phyloP scores from a whole-genome alignment of 2,329 filamentous ascomycete species.

The Emergomyces orientalis region DNA sequence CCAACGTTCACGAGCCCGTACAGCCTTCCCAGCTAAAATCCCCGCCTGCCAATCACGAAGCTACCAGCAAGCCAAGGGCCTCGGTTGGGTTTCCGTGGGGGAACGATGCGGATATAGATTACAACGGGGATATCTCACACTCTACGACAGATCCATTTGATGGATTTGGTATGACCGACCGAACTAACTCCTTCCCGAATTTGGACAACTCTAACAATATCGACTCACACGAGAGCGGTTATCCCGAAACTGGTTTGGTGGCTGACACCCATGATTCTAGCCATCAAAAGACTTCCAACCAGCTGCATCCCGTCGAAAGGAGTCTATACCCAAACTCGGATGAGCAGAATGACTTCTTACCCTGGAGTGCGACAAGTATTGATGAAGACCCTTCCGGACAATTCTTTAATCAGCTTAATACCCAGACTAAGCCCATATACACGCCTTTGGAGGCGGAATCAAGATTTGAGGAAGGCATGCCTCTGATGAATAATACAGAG shows the following conservation, averaged over 20 bases:
- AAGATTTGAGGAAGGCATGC: constrained; percentile 61
- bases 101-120: not conserved
- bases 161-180: constrained; percentile 11
- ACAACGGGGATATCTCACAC: not conserved
- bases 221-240: not conserved
- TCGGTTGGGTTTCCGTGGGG: not conserved
- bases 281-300: not conserved
- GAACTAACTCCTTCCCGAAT: constrained; percentile 17
- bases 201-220: constrained; percentile 1
- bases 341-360: constrained; percentile 6
- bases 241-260: not conserved
- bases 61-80: not conserved
- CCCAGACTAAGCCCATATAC: constrained; percentile 33
- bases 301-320: too few relatives aligned
- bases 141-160: constrained; percentile 12
- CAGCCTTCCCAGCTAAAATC: not conserved
- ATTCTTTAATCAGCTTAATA: constrained; percentile 51
- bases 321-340: not conserved
- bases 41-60: not conserved
- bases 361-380: constrained; percentile 41
- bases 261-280: not conserved
- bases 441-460: constrained; percentile 40
- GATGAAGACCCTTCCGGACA: constrained; percentile 45
- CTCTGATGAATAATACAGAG: constrained; percentile 43
- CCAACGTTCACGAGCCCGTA: not conserved